These are phyloP conservation scores for Diacronema lutheri DNA, from an alignment of 78 protist genomes.

Conservation along the genomic window DNA sequence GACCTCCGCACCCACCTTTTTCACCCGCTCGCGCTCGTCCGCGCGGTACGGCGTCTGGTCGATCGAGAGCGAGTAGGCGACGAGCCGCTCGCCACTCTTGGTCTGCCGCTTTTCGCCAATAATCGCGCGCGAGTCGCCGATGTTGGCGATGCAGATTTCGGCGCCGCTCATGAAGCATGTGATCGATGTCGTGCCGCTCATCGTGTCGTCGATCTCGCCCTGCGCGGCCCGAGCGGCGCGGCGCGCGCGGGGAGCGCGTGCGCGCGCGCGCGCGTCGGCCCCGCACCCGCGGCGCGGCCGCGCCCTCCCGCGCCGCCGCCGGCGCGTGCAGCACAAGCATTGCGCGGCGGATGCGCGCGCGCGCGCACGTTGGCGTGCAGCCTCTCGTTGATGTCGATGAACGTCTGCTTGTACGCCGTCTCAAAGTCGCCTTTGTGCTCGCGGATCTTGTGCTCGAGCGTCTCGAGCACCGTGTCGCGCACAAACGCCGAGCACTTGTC, in stretches of 20 bases:
- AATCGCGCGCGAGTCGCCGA: conserved; percentile 20
- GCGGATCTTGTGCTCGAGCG: not conserved
- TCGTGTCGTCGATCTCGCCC: not conserved
- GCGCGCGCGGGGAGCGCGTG: too few relatives aligned
- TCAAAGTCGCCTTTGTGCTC: not conserved
- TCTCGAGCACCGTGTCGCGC: not conserved
- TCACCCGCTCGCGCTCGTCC: conserved; percentile 21
- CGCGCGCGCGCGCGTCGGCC: too few relatives aligned
- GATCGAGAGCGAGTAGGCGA: not conserved
- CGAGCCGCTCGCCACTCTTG: not conserved
- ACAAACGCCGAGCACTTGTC: not conserved
- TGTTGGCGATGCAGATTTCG: not conserved
- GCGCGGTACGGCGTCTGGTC: conserved; percentile 16
- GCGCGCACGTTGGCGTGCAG: not conserved
- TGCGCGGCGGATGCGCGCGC: too few relatives aligned
- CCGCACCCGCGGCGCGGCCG: too few relatives aligned
- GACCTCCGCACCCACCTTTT: not conserved
- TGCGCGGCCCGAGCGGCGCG: too few relatives aligned
- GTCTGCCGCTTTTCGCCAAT: not conserved
- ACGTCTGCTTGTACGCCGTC: not conserved
- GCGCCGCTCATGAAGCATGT: not conserved
- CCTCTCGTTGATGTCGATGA: not conserved
- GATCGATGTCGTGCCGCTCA: conserved; percentile 4
- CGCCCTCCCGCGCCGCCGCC: too few relatives aligned
- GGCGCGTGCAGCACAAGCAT: too few relatives aligned